A percentile compares a stretch with the other conserved stretches of the same genome.
Evolutionary conservation across 2,329 filamentous ascomycete species (phyloP).

Genomic region (Colletotrichum tofieldiae): DNA sequence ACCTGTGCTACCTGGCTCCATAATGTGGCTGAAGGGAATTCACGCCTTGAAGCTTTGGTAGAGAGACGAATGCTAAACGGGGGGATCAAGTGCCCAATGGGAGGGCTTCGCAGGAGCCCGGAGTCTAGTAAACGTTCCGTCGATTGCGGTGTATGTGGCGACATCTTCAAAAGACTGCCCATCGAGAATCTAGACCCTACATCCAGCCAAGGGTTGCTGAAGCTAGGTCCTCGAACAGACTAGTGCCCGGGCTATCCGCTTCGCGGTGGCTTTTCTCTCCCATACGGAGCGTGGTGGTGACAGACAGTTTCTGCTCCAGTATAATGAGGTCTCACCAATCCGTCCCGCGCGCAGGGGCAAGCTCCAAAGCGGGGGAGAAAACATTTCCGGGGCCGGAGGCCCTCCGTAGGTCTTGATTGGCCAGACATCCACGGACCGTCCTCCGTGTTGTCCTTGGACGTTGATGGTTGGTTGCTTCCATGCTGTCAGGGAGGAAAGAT

Average conservation of each 20-base stretch:
- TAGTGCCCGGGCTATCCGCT: not conserved
- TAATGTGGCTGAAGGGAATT: not conserved
- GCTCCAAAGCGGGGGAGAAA: not conserved
- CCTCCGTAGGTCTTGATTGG: not conserved
- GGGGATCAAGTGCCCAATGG: not conserved
- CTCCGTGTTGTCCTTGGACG: not conserved
- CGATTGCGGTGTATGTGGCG: not conserved
- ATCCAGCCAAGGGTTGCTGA: not conserved
- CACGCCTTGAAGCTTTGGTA: not conserved
- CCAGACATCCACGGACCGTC: not conserved
- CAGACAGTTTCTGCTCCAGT: not conserved
- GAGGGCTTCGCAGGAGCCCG: not conserved
- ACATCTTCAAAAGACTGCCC: not conserved
- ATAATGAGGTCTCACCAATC: not conserved
- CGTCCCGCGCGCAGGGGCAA: not conserved
- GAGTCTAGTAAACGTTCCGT: not conserved
- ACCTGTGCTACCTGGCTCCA: not conserved
- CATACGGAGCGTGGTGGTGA: not conserved
- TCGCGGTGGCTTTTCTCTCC: not conserved
- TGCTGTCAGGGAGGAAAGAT: not conserved
- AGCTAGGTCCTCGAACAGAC: no score
- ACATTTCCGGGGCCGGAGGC: not conserved
- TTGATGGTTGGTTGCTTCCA: not conserved
- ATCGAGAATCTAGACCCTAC: not conserved
- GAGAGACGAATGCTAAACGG: not conserved